phyloP scores from a whole-genome alignment of 352 stramenopile genomes.

The Globisporangium canariense region DNA sequence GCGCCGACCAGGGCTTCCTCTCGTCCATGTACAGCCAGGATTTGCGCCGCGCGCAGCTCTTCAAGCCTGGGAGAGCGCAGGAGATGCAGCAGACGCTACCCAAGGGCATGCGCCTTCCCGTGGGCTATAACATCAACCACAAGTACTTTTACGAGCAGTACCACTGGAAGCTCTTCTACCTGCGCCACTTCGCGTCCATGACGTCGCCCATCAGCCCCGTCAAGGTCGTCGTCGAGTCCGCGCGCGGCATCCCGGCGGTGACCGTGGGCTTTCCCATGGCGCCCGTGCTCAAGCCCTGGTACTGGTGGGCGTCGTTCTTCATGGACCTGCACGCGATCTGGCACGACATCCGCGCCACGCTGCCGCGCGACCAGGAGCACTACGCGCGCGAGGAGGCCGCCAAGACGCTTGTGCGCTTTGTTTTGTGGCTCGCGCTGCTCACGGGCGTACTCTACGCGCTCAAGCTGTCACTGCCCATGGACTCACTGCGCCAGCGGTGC shows the following conservation, averaged over 20 bases:
- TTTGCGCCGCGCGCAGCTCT: slow-evolving; percentile 67
- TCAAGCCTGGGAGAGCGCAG: slow-evolving; percentile 45
- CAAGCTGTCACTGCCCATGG: slow-evolving; percentile 65
- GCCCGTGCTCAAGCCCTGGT: slow-evolving; percentile 86
- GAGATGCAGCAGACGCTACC: slow-evolving; percentile 28
- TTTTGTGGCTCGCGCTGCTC: slow-evolving; percentile 50
- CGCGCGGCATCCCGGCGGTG: slow-evolving; percentile 67
- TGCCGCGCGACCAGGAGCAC: slow-evolving; percentile 61
- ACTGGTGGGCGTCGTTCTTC: slow-evolving; percentile 83
- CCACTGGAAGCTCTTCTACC: slow-evolving; percentile 86
- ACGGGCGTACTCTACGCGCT: slow-evolving; percentile 58
- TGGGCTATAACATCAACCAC: slow-evolving; percentile 91
- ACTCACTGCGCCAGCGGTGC: slow-evolving; percentile 53
- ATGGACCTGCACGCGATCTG: slow-evolving; percentile 80
- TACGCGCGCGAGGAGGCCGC: slow-evolving; percentile 67
- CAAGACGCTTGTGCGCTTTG: slow-evolving; percentile 63
- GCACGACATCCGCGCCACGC: slow-evolving; percentile 79
- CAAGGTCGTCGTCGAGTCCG: slow-evolving; percentile 83
- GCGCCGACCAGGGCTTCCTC: slow-evolving; percentile 84
- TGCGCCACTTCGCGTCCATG: slow-evolving; percentile 84
- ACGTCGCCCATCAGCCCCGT: slow-evolving; percentile 83
- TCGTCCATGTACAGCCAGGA: slow-evolving; percentile 86
- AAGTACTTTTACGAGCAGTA: slow-evolving; percentile 90
- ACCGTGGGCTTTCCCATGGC: slow-evolving; percentile 87
- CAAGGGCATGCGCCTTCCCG: slow-evolving; percentile 74